Conservation (phyloP, 176 grass and related monocot genomes). For the Guadua angustifolia region DNA sequence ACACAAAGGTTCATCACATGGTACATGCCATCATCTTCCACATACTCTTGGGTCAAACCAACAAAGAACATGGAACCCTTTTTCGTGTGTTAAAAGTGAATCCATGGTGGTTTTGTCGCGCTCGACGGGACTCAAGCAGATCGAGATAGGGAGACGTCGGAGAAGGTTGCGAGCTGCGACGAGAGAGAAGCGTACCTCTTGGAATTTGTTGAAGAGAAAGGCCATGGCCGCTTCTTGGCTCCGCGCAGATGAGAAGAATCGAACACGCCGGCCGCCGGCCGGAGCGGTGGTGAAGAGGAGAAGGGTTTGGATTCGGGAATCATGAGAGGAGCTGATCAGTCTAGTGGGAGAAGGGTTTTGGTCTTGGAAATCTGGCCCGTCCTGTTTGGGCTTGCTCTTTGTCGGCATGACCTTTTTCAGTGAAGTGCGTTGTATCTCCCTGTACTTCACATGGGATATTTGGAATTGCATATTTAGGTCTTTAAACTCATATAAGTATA, state of each 20-base stretch:
- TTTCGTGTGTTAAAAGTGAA: neutral
- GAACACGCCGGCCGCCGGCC: constrained; percentile 32
- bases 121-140: constrained; percentile 2
- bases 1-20: neutral
- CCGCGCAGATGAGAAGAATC: neutral
- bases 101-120: neutral
- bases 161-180: constrained; percentile 1
- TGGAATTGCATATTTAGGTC: too few species aligned
- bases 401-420: too few species aligned
- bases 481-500: too few species aligned
- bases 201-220: constrained; percentile 74
- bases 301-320: neutral
- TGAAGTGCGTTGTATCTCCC: too few species aligned
- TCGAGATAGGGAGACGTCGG: constrained; percentile 48
- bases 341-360: constrained; percentile 24
- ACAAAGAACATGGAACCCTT: too few species aligned
- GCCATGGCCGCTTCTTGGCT: constrained; percentile 47
- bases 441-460: too few species aligned
- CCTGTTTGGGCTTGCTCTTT: neutral
- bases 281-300: neutral
- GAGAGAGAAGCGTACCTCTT: constrained; percentile 40
- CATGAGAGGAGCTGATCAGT: constrained; percentile 11
- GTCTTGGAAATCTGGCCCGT: neutral
- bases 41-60: neutral
- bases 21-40: neutral